Conservation (phyloP, 345 rosid genomes). For the Trapa bicornis region DNA sequence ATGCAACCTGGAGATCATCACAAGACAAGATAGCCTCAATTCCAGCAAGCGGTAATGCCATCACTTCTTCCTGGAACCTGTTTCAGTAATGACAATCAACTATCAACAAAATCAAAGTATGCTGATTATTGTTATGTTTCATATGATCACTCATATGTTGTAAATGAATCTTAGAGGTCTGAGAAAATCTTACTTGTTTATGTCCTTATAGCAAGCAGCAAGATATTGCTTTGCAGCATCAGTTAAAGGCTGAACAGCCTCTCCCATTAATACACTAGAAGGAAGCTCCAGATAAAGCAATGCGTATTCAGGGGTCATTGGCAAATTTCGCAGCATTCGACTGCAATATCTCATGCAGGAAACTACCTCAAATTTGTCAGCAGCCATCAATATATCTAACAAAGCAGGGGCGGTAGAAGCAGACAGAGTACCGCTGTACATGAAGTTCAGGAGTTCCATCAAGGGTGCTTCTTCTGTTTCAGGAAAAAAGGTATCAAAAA, state of each 20-base stretch:
- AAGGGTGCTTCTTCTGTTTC: conserved; percentile 91
- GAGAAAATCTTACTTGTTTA: conserved; percentile 50
- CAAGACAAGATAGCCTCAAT: conserved; percentile 82
- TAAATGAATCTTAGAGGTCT: not conserved
- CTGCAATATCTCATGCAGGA: conserved; percentile 98
- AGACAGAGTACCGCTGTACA: conserved; percentile 70
- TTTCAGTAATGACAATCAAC: conserved; percentile 5
- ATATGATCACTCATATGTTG: not conserved
- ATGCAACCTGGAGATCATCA: conserved; percentile 91
- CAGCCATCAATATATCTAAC: conserved; percentile 97
- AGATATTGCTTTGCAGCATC: conserved; percentile 95
- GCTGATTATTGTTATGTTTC: not conserved
- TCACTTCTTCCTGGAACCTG: conserved; percentile 88
- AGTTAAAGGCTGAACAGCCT: conserved; percentile 92
- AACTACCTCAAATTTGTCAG: conserved; percentile 99
- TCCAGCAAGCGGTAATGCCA: conserved; percentile 85
- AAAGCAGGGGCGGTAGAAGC: conserved; percentile 73
- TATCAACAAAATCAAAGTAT: not conserved
- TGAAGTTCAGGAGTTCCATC: conserved; percentile 94
- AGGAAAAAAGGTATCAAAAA: not conserved
- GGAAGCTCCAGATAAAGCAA: conserved; percentile 97
- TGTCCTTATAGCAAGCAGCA: conserved; percentile 79
- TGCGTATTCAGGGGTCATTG: conserved; percentile 94
- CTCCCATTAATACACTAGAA: conserved; percentile 88
- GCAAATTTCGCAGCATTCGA: conserved; percentile 53